phyloP scores from a whole-genome alignment of 768 basidiomycete genomes.

The Clathrus columnatus region DNA sequence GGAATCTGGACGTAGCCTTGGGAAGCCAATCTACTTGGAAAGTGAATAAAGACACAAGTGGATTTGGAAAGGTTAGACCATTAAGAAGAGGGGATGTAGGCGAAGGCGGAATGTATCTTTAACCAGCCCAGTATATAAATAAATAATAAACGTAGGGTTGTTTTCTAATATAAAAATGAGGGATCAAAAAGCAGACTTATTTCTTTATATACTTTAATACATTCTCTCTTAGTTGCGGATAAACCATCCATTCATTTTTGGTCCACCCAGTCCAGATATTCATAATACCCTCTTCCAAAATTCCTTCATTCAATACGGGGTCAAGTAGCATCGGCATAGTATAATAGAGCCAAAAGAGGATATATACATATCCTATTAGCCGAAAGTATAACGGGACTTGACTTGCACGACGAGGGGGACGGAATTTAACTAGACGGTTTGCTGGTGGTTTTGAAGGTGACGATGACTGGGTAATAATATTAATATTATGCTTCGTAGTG shows the following conservation, averaged over 20 bases:
- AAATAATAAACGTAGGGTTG: too few relatives aligned
- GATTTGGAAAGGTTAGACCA: neutral
- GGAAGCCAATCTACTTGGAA: neutral
- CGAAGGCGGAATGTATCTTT: slow-evolving; percentile 10
- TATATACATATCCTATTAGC: neutral
- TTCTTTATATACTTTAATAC: too few relatives aligned
- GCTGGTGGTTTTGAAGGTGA: neutral
- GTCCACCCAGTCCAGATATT: too few relatives aligned
- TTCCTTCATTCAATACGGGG: neutral
- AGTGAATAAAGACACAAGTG: neutral
- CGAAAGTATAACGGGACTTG: neutral
- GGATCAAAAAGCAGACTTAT: too few relatives aligned
- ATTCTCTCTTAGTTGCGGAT: too few relatives aligned
- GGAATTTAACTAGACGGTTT: neutral
- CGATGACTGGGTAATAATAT: too few relatives aligned
- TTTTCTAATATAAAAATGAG: too few relatives aligned
- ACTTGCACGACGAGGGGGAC: neutral
- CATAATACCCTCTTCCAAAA: neutral
- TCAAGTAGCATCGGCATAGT: neutral
- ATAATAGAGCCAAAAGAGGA: neutral
- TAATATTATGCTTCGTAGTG: too few relatives aligned
- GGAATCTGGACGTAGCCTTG: neutral
- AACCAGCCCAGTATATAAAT: too few relatives aligned
- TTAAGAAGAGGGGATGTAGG: slow-evolving; percentile 6
- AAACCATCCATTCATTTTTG: too few relatives aligned